These are phyloP conservation scores for Helianthus tuberosus DNA, from an alignment of 129 eudicot species.

Conservation along the genomic window DNA sequence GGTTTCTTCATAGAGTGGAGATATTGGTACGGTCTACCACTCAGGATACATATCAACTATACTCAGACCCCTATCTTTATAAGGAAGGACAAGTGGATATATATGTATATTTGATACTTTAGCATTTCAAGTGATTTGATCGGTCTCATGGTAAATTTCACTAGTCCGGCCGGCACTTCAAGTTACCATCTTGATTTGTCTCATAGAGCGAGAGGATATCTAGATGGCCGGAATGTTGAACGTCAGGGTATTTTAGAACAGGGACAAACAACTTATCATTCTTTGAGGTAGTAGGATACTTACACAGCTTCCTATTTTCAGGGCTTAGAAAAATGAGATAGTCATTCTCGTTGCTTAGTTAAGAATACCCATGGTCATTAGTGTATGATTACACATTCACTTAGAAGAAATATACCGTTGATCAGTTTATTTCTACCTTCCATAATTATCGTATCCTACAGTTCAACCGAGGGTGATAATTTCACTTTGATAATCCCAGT, in stretches of 20 bases:
- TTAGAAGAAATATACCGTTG: too few relatives aligned
- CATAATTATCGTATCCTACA: too few relatives aligned
- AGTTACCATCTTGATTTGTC: too few relatives aligned
- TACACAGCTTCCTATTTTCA: neutral
- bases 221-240: neutral
- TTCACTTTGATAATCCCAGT: too few relatives aligned
- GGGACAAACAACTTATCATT: neutral
- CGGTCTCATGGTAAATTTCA: neutral
- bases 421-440: too few relatives aligned
- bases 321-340: neutral
- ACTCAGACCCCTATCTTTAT: neutral
- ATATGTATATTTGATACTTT: neutral
- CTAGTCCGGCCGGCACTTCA: neutral
- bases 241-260: neutral
- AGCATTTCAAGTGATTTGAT: neutral
- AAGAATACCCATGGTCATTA: too few relatives aligned
- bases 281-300: neutral
- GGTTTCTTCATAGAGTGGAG: neutral
- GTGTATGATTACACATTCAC: too few relatives aligned
- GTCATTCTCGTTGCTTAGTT: too few relatives aligned
- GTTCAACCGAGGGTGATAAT: too few relatives aligned
- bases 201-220: too few relatives aligned
- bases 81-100: slow-evolving; percentile 2
- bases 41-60: slow-evolving; percentile 8
- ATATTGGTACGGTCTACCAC: slow-evolving; percentile 1